These are phyloP conservation scores for Bruguiera gymnorhiza DNA, from an alignment of 345 rosid species.

Conservation along the genomic window DNA sequence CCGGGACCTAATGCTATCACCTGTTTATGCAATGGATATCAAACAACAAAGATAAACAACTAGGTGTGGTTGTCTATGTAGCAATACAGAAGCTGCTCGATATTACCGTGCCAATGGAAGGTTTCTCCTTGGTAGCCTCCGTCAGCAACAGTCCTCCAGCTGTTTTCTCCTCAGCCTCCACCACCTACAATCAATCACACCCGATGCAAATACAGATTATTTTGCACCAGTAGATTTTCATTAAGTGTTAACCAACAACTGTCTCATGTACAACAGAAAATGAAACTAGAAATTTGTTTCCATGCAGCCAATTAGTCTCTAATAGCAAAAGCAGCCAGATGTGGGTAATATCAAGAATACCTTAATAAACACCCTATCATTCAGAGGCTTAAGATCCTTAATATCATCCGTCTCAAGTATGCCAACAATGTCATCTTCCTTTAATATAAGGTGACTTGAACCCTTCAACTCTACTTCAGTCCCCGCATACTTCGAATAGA, in stretches of 20 bases:
- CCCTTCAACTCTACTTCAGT: conserved; percentile 84
- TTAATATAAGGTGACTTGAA: conserved; percentile 69
- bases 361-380: conserved; percentile 86
- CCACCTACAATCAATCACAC: conserved; percentile 46
- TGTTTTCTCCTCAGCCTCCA: conserved; percentile 89
- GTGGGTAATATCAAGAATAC: conserved; percentile 24
- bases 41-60: neutral
- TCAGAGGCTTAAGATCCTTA: conserved; percentile 90
- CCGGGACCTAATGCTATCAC: conserved; percentile 87
- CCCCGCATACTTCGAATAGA: conserved; percentile 90
- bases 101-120: conserved; percentile 80
- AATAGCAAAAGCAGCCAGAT: neutral
- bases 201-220: neutral
- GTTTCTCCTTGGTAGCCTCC: conserved; percentile 84
- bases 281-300: neutral
- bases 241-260: neutral
- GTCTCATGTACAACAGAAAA: neutral
- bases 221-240: no score
- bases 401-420: conserved; percentile 86
- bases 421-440: conserved; percentile 94
- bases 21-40: conserved; percentile 31
- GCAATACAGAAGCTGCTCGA: neutral
- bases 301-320: neutral
- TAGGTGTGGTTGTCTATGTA: no score
- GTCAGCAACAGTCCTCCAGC: conserved; percentile 91